These are phyloP conservation scores for Fusarium penzigii DNA, from an alignment of 2,329 filamentous ascomycete species.

Conservation along the genomic window DNA sequence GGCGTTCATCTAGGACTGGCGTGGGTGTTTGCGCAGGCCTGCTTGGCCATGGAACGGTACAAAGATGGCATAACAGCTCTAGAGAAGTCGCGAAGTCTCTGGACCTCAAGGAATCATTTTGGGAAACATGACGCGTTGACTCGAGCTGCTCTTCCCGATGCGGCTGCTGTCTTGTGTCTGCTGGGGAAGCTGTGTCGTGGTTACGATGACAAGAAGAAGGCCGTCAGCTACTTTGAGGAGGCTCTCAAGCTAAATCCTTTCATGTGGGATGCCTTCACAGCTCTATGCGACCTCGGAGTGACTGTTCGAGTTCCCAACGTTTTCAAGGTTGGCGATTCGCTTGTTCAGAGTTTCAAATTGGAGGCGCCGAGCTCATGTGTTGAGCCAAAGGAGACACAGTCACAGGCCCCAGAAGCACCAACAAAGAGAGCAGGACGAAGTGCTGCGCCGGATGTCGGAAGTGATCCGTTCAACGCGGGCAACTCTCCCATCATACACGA, in stretches of 20 bases:
- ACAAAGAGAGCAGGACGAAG: constrained; percentile 45
- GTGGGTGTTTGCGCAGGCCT: constrained; percentile 90
- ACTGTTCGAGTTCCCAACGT: constrained; percentile 81
- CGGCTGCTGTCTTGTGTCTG: constrained; percentile 78
- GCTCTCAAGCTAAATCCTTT: constrained; percentile 89
- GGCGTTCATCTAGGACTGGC: constrained; percentile 82
- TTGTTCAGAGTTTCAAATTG: constrained; percentile 50
- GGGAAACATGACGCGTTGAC: constrained; percentile 80
- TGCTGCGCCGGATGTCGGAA: constrained; percentile 37
- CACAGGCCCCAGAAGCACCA: constrained; percentile 41
- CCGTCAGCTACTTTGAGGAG: constrained; percentile 84
- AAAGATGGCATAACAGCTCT: constrained; percentile 81
- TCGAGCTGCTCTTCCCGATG: constrained; percentile 76
- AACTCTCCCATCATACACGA: constrained; percentile 43
- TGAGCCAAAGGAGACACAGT: constrained; percentile 40
- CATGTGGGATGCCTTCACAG: constrained; percentile 96
- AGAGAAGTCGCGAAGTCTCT: constrained; percentile 77
- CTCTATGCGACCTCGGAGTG: constrained; percentile 83
- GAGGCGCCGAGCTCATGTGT: constrained; percentile 22
- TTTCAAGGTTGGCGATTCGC: constrained; percentile 69
- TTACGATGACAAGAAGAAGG: constrained; percentile 80
- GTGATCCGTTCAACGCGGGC: constrained; percentile 55
- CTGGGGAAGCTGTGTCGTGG: constrained; percentile 85
- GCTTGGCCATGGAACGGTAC: constrained; percentile 74
- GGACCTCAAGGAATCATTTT: constrained; percentile 74